These are phyloP conservation scores for Hyphodiscus sp. DNA, from an alignment of 2,329 filamentous ascomycete genomes.

Conservation along the genomic window DNA sequence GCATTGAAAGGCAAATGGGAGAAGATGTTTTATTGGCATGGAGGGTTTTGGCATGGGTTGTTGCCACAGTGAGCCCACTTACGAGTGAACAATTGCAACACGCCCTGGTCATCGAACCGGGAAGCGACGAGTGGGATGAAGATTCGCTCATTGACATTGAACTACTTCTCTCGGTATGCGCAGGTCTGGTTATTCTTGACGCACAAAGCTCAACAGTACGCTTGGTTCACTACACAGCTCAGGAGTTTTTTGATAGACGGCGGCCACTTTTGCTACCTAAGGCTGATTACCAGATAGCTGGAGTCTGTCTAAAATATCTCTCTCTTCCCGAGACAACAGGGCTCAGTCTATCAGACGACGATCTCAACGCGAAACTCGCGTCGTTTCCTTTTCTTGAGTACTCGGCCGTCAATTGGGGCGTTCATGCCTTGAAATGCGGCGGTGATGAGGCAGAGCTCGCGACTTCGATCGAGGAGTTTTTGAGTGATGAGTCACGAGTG, in stretches of 20 bases:
- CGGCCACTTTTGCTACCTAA: slow-evolving; percentile 6
- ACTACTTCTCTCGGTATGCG: slow-evolving; percentile 16
- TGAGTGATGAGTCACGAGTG: too few relatives aligned
- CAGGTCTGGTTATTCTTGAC: slow-evolving; percentile 23
- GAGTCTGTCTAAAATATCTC: slow-evolving; percentile 24
- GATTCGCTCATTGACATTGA: slow-evolving; percentile 29
- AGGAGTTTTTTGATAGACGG: slow-evolving; percentile 23
- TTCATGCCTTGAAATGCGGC: slow-evolving; percentile 21
- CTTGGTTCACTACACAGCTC: slow-evolving; percentile 24
- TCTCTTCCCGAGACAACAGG: slow-evolving; percentile 19
- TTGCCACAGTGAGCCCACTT: slow-evolving; percentile 31
- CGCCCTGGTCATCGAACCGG: slow-evolving; percentile 34
- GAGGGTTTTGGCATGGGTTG: slow-evolving; percentile 31
- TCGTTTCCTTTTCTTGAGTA: slow-evolving; percentile 21
- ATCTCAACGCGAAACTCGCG: slow-evolving; percentile 17
- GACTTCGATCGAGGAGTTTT: slow-evolving; percentile 6
- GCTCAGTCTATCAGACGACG: slow-evolving; percentile 12
- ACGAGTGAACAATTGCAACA: slow-evolving; percentile 33
- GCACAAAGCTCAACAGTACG: slow-evolving; percentile 17
- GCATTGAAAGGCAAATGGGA: slow-evolving; percentile 20
- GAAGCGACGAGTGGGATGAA: slow-evolving; percentile 25
- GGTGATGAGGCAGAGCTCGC: background rate
- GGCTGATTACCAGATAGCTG: slow-evolving; percentile 9
- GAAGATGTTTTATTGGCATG: background rate
- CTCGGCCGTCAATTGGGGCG: slow-evolving; percentile 25